These are phyloP conservation scores for Linanthus parryae DNA, from an alignment of 148 eudicot species.

Conservation along the genomic window DNA sequence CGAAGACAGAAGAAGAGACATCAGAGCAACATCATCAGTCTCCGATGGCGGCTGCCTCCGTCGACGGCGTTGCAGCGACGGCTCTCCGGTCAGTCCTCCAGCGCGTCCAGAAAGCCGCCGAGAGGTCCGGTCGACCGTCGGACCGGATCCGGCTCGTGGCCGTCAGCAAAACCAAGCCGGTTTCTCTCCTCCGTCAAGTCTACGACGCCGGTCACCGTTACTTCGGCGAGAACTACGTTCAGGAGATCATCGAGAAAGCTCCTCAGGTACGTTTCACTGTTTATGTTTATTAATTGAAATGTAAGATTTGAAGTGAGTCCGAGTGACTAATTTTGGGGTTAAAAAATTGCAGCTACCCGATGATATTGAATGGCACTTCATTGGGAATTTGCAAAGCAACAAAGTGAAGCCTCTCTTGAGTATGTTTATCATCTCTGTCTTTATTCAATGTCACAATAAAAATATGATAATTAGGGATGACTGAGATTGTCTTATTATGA, in stretches of 20 bases:
- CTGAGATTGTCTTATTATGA: no score
- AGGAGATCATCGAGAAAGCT: constrained; percentile 84
- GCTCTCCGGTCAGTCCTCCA: constrained; percentile 81
- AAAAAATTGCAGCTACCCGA: constrained; percentile 72
- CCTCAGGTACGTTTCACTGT: constrained; percentile 49
- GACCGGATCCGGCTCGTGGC: constrained; percentile 70
- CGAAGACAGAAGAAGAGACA: neutral
- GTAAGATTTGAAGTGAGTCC: no score
- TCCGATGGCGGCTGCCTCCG: constrained; percentile 37
- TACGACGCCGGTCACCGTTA: constrained; percentile 88
- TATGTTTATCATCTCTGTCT: constrained; percentile 27
- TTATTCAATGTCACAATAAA: neutral
- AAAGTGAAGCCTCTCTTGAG: constrained; percentile 90
- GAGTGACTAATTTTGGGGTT: neutral
- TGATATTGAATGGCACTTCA: constrained; percentile 96
- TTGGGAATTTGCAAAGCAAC: constrained; percentile 97
- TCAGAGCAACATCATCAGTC: constrained; percentile 6
- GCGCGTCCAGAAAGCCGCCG: constrained; percentile 63
- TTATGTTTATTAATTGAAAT: neutral
- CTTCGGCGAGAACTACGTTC: constrained; percentile 94
- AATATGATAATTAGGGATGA: no score
- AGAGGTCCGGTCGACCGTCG: constrained; percentile 56
- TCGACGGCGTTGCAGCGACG: constrained; percentile 62
- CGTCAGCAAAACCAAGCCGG: constrained; percentile 91
- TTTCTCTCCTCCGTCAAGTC: constrained; percentile 65